These are phyloP conservation scores for Candida railenensis DNA, from an alignment of 805 yeast species.

Conservation along the genomic window DNA sequence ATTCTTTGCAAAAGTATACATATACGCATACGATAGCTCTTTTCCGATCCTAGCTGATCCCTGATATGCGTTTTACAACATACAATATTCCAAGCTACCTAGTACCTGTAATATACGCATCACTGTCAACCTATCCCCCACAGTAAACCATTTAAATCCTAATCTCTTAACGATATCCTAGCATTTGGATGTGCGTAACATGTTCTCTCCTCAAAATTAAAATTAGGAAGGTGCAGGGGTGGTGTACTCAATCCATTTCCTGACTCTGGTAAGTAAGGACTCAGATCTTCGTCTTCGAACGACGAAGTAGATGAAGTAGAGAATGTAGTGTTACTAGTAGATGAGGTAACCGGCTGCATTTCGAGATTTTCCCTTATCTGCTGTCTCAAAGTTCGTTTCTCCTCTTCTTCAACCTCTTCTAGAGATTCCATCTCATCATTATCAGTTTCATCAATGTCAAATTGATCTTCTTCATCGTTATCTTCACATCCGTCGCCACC, in stretches of 20 bases:
- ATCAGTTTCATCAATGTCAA: slow-evolving; percentile 37
- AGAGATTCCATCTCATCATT: slow-evolving; percentile 16
- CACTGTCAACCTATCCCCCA: too few relatives aligned
- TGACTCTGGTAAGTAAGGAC: slow-evolving; percentile 27
- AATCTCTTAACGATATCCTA: slow-evolving; percentile 16
- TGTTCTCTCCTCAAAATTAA: slow-evolving; percentile 32
- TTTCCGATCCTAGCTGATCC: too few relatives aligned
- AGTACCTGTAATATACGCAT: too few relatives aligned
- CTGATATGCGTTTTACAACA: too few relatives aligned
- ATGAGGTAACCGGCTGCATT: neutral
- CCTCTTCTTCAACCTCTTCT: slow-evolving; percentile 1
- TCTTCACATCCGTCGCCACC: neutral
- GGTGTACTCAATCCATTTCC: slow-evolving; percentile 34
- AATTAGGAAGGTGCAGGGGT: slow-evolving; percentile 14
- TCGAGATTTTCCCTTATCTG: slow-evolving; percentile 12
- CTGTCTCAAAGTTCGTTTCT: slow-evolving; percentile 1
- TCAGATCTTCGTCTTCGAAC: slow-evolving; percentile 18
- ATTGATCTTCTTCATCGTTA: slow-evolving; percentile 19
- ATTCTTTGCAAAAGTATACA: too few relatives aligned
- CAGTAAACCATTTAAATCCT: too few relatives aligned
- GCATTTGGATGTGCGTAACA: slow-evolving; percentile 47
- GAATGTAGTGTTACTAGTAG: neutral
- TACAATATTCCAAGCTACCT: too few relatives aligned
- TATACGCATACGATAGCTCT: too few relatives aligned
- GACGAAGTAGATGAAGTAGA: slow-evolving; percentile 1